Conservation (phyloP, 192 early-diverging fungal genomes). For the Chytriomyces sp. region DNA sequence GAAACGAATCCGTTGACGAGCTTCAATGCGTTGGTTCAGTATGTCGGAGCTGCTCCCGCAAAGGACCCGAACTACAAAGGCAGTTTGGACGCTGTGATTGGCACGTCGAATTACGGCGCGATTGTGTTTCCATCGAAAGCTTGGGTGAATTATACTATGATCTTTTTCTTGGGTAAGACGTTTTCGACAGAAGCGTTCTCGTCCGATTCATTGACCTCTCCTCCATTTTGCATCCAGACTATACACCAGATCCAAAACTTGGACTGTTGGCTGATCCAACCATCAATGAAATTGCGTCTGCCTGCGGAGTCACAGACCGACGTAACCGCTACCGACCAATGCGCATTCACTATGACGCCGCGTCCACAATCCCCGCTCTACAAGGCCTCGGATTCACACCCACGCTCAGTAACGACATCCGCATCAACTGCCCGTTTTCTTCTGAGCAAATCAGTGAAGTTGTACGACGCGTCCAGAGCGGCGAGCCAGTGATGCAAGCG, state of each 20-base stretch:
- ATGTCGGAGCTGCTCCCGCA: not conserved
- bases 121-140: conserved; percentile 20
- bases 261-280: conserved; percentile 25
- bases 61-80: not conserved
- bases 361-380: conserved; percentile 14
- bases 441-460: not conserved
- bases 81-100: conserved; percentile 2
- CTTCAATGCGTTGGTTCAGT: conserved; percentile 6
- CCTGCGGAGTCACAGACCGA: conserved; percentile 18
- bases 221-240: not conserved
- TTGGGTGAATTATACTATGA: conserved; percentile 31
- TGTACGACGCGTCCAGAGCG: not conserved
- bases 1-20: not conserved
- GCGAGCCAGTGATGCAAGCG: too few species aligned
- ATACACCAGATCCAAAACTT: conserved; percentile 22
- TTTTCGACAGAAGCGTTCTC: not conserved
- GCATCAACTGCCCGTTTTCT: conserved; percentile 2
- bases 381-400: conserved; percentile 20
- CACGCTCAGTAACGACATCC: not conserved
- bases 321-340: not conserved
- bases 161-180: conserved; percentile 10
- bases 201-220: not conserved
- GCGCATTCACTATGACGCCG: conserved; percentile 14
- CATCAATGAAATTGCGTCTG: conserved; percentile 17
- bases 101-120: not conserved